Evolutionary conservation across 306 rosid species (phyloP).

Genomic region (Acacia confusa): DNA sequence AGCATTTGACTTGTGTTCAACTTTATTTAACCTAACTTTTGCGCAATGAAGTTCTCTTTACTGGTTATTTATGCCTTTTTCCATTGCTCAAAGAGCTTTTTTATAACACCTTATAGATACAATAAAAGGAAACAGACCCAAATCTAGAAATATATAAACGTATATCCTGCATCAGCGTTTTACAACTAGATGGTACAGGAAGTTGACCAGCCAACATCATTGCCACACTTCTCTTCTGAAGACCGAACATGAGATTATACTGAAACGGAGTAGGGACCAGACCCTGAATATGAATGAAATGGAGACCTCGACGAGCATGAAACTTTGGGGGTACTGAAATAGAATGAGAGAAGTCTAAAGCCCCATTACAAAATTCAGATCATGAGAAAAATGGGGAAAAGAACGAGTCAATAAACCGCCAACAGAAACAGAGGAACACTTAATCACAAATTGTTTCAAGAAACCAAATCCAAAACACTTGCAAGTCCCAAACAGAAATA

Average conservation of each 20-base stretch:
- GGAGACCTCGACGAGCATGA: too few species aligned
- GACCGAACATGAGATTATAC: too few species aligned
- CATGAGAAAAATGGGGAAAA: neutral
- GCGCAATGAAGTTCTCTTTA: neutral
- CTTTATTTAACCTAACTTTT: neutral
- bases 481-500: neutral
- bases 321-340: neutral
- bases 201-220: too few species aligned
- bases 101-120: too few species aligned
- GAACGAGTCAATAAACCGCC: neutral
- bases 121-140: too few species aligned
- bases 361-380: neutral
- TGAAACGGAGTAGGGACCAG: too few species aligned
- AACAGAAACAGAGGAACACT: neutral
- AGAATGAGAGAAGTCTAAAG: neutral
- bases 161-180: too few species aligned
- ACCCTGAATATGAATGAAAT: too few species aligned
- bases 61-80: neutral
- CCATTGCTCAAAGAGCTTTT: slow-evolving; percentile 25
- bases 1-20: neutral
- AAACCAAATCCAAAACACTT: neutral
- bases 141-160: too few species aligned
- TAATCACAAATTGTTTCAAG: slow-evolving; percentile 2
- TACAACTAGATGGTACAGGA: too few species aligned
- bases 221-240: too few species aligned